Evolutionary conservation across 352 stramenopile species (phyloP).

Genomic region (Globisporangium heterothallicum): DNA sequence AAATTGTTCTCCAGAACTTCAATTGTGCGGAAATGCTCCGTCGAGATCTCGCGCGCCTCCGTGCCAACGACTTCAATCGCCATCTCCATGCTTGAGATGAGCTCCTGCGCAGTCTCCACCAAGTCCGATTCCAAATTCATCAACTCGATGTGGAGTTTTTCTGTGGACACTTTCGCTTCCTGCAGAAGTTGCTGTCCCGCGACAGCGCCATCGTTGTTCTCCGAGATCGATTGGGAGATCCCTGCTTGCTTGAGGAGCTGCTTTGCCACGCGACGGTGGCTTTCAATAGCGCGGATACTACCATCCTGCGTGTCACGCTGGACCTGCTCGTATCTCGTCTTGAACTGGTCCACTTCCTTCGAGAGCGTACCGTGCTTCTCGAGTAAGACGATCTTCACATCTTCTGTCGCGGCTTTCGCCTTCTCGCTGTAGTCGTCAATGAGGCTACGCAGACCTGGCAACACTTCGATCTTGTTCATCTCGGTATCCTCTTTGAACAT

Average conservation of each 20-base stretch:
- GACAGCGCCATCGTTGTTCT: slow-evolving; percentile 25
- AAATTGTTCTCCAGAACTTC: slow-evolving; percentile 91
- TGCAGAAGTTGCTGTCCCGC: slow-evolving; percentile 71
- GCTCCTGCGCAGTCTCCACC: slow-evolving; percentile 65
- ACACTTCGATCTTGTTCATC: slow-evolving; percentile 87
- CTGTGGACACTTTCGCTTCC: slow-evolving; percentile 75
- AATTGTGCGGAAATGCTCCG: slow-evolving; percentile 84
- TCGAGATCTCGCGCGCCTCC: slow-evolving; percentile 58
- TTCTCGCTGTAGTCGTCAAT: slow-evolving; percentile 89
- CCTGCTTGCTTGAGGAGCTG: slow-evolving; percentile 57
- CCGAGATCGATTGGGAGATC: slow-evolving; percentile 15
- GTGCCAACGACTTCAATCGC: slow-evolving; percentile 58
- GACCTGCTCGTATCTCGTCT: slow-evolving; percentile 54
- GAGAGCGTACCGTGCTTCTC: slow-evolving; percentile 58
- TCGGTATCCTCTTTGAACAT: slow-evolving; percentile 93
- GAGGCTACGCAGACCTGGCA: slow-evolving; percentile 86
- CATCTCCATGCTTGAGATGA: slow-evolving; percentile 54
- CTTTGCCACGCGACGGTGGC: slow-evolving; percentile 74
- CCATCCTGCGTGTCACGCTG: slow-evolving; percentile 60
- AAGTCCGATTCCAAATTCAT: slow-evolving; percentile 89
- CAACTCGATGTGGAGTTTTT: slow-evolving; percentile 82
- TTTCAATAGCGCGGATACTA: slow-evolving; percentile 78
- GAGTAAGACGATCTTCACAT: slow-evolving; percentile 75
- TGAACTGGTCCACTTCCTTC: slow-evolving; percentile 57
- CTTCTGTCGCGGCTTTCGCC: slow-evolving; percentile 72